phyloP scores from a whole-genome alignment of 192 early-diverging fungal species.

The Backusella tarrabulga region DNA sequence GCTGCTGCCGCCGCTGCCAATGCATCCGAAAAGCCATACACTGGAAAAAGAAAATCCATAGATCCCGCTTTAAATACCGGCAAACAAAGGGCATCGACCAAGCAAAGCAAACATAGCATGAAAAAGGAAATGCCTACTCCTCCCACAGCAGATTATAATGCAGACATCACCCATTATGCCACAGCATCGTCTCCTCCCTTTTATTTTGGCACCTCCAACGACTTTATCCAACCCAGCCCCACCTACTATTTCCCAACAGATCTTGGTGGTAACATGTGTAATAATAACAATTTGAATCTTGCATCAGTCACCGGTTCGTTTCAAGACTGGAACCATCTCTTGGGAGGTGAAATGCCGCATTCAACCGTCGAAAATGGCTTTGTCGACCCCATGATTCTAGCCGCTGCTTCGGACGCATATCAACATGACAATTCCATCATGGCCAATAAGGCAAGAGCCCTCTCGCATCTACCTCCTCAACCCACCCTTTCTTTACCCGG shows the following conservation, averaged over 20 bases:
- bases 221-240: not conserved
- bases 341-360: conserved; percentile 7
- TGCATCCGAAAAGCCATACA: not conserved
- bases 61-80: conserved; percentile 1
- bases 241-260: not conserved
- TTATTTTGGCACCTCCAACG: not conserved
- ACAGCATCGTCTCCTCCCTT: not conserved
- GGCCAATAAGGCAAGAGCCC: not conserved
- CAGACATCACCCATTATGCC: not conserved
- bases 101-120: not conserved
- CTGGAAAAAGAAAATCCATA: not conserved
- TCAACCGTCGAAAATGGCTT: conserved; percentile 3
- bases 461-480: not conserved
- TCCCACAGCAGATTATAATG: not conserved
- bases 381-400: conserved; percentile 15
- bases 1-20: conserved; percentile 8
- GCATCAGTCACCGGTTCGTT: not conserved
- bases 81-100: not conserved
- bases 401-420: not conserved
- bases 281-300: not conserved
- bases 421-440: not conserved
- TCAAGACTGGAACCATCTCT: conserved; percentile 5
- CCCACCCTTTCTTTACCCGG: not conserved
- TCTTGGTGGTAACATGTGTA: not conserved
- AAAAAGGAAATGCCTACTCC: not conserved